phyloP scores from a whole-genome alignment of 805 yeast genomes.

The Metschnikowia henanensis region DNA sequence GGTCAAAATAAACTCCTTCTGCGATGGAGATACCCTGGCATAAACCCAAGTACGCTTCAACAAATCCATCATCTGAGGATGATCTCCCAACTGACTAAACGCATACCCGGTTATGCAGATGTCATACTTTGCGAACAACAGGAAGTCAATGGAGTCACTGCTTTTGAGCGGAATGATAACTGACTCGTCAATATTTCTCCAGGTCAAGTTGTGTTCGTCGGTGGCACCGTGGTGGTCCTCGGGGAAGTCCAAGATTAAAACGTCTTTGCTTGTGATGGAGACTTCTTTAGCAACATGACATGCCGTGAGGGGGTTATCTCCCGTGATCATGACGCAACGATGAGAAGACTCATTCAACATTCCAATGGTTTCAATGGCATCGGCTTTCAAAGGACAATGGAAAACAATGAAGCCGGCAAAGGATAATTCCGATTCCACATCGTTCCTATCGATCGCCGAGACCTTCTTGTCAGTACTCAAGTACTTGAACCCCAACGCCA shows the following conservation, averaged over 20 bases:
- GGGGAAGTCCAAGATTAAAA: conserved; percentile 82
- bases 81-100: conserved; percentile 61
- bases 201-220: conserved; percentile 59
- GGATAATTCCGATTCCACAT: conserved; percentile 67
- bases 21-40: conserved; percentile 96
- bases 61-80: conserved; percentile 67
- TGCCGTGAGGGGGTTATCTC: conserved; percentile 98
- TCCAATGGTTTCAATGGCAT: conserved; percentile 84
- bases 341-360: conserved; percentile 96
- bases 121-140: conserved; percentile 67
- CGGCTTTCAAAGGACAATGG: conserved; percentile 95
- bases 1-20: conserved; percentile 87
- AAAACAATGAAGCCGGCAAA: conserved; percentile 95
- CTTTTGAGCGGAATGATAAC: conserved; percentile 66
- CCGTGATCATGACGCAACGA: conserved; percentile 97
- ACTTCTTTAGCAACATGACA: conserved; percentile 97
- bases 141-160: conserved; percentile 52
- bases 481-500: conserved; percentile 88
- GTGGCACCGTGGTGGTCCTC: conserved; percentile 58
- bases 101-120: conserved; percentile 95
- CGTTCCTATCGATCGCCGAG: conserved; percentile 64
- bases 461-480: conserved; percentile 53
- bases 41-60: conserved; percentile 94
- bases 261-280: conserved; percentile 78
- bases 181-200: conserved; percentile 85